A percentile compares a stretch with the other conserved stretches of the same genome.
Conservation (phyloP, 352 stramenopile species). For the Phytophthora rubi region DNA sequence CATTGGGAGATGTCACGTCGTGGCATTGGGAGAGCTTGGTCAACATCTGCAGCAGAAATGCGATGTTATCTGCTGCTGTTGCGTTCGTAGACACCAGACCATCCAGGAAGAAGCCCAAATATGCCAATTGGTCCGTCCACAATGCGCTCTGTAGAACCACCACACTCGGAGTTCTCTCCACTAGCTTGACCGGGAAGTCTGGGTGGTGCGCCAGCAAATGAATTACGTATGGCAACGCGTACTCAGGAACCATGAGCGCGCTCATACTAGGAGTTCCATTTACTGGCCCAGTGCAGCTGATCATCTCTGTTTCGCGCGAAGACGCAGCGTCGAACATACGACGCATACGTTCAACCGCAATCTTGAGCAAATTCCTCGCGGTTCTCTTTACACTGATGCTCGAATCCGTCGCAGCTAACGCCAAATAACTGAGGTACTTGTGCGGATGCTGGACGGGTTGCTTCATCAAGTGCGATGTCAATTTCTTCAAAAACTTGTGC, state of each 20-base stretch:
- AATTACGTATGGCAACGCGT: constrained; percentile 80
- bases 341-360: constrained; percentile 79
- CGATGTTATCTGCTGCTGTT: constrained; percentile 79
- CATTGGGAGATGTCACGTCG: constrained; percentile 52
- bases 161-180: constrained; percentile 36
- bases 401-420: constrained; percentile 65
- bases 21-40: constrained; percentile 78
- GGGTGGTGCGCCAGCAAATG: constrained; percentile 85
- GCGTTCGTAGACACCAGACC: constrained; percentile 61
- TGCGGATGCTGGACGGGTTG: constrained; percentile 63
- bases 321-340: constrained; percentile 69
- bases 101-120: constrained; percentile 79
- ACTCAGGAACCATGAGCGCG: constrained; percentile 86
- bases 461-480: constrained; percentile 78
- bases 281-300: constrained; percentile 20
- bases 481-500: constrained; percentile 71
- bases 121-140: constrained; percentile 68
- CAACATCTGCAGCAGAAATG: constrained; percentile 86
- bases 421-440: constrained; percentile 85
- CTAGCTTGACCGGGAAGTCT: constrained; percentile 57
- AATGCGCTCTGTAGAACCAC: constrained; percentile 40
- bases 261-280: constrained; percentile 14
- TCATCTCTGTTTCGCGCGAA: constrained; percentile 24
- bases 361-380: constrained; percentile 51
- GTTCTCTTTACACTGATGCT: constrained; percentile 62